Percentiles rank a stretch among this genome's conserved stretches.
phyloP scores from a whole-genome alignment of 2,329 filamentous ascomycete species.

The Polychaeton citri region DNA sequence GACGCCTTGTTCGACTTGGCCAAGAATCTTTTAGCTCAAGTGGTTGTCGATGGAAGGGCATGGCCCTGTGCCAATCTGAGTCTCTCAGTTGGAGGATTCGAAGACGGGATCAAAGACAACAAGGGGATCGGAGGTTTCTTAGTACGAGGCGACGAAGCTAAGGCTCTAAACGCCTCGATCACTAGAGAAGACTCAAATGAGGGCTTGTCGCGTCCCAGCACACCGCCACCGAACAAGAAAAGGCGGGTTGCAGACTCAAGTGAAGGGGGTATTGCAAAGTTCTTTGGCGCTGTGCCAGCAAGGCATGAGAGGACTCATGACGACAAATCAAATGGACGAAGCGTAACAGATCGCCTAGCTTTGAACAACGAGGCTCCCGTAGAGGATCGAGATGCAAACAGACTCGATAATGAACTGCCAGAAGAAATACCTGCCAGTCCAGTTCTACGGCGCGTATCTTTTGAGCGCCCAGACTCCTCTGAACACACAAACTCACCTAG shows the following conservation, averaged over 20 bases:
- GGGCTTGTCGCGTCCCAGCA: conserved; percentile 7
- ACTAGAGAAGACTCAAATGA: conserved; percentile 13
- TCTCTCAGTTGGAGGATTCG: conserved; percentile 79
- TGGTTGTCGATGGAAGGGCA: conserved; percentile 61
- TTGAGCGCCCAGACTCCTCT: conserved; percentile 1
- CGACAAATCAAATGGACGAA: too few relatives aligned
- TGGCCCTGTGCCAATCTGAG: conserved; percentile 92
- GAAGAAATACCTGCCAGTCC: too few relatives aligned
- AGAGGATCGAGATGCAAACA: too few relatives aligned
- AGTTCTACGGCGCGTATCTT: too few relatives aligned
- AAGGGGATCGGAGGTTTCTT: conserved; percentile 77
- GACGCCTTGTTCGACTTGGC: conserved; percentile 59
- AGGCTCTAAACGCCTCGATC: conserved; percentile 25
- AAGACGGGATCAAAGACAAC: conserved; percentile 73
- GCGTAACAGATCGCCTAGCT: too few relatives aligned
- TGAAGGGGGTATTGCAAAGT: conserved; percentile 20
- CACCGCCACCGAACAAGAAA: conserved; percentile 20
- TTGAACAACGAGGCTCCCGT: too few relatives aligned
- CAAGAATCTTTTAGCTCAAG: conserved; percentile 62
- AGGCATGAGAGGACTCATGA: conserved; percentile 9
- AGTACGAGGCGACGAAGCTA: conserved; percentile 50
- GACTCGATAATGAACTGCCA: too few relatives aligned
- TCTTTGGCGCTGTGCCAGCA: conserved; percentile 15
- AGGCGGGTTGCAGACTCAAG: conserved; percentile 16
- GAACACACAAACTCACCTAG: background rate